Base-by-base conservation (phyloP, 768 basidiomycete species). In the Dentipellis sp. region DNA sequence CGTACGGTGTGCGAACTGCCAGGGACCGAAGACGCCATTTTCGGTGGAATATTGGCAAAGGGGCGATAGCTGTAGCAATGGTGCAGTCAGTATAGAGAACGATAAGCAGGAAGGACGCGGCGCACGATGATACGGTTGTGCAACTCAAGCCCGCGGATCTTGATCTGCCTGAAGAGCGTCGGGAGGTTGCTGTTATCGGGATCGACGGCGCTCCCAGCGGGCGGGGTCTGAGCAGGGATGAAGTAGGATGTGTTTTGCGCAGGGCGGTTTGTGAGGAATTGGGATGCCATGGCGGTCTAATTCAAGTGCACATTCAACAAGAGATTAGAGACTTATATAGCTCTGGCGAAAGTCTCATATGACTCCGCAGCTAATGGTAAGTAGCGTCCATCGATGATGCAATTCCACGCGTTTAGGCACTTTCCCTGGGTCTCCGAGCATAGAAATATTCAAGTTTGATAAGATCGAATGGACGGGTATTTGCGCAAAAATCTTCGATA, bases 101-200 rank as follows among this genome's bases (percentile, higher is more conserved):
- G 34, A 6, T 1, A 7, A 4, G 23, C 6, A 14, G 17, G 35
- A 9, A 37, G 50, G 50, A 49, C 56, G 12, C 29, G 3, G 57
- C 63, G n/a, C 38, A 67, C 66, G 52, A 55, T 61, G 46, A 67
- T 64, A 35, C 67, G 68, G 58, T 65, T 69, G 36, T 65, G 67
- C 52, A 67, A 68, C 57, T 63, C 64, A 17, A 64, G 60, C 21
- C 65, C 65, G 39, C 66, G 59, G 48, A 66, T 82, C 64, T 72
- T 78, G 54, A 84, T 57, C 5, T 81, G 81, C 61, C 78, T 74
- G 69, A 83, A 83, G 17, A 82, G 64, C 52, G 62, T 71, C 4
- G 75, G 77, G 40, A 74, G 69, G 1, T 67, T 62, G 47, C 63
- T 70, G n/a, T 69, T 75, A 58, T 71, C 67, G 2, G 72, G 70